phyloP scores from a whole-genome alignment of 2,329 filamentous ascomycete genomes.

The Colletotrichum sp. region DNA sequence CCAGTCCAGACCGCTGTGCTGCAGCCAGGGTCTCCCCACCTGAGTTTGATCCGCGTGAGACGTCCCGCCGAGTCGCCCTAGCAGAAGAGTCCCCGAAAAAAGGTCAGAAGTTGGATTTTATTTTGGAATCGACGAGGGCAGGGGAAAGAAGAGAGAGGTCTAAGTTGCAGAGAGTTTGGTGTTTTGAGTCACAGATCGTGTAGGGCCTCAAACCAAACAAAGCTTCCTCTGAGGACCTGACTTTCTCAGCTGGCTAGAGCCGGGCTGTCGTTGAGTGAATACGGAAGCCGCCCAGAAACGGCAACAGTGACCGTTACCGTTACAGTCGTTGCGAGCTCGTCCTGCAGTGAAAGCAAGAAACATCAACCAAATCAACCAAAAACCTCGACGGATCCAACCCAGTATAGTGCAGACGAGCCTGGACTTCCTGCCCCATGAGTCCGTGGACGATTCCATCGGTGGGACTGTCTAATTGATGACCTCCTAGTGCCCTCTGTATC shows the following conservation, averaged over 20 bases:
- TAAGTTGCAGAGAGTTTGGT: background rate
- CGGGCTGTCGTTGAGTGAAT: background rate
- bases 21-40: slow-evolving; percentile 4
- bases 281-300: background rate
- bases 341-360: background rate
- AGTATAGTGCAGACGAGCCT: background rate
- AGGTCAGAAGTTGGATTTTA: background rate
- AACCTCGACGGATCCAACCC: background rate
- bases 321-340: background rate
- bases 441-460: background rate
- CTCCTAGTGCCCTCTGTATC: background rate
- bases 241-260: background rate
- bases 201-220: background rate
- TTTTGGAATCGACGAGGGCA: background rate
- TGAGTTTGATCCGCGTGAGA: slow-evolving; percentile 9
- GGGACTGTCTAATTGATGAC: background rate
- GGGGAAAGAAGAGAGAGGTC: background rate
- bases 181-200: background rate
- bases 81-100: background rate
- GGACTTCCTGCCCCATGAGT: background rate
- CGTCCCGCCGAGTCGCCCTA: background rate
- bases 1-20: slow-evolving; percentile 8
- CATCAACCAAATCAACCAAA: background rate
- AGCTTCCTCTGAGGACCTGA: background rate
- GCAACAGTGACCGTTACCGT: background rate